Percentiles rank a stretch among this genome's conserved stretches.
Evolutionary conservation across 345 rosid genomes (phyloP).

Genomic region (Euphorbia pulcherrima): DNA sequence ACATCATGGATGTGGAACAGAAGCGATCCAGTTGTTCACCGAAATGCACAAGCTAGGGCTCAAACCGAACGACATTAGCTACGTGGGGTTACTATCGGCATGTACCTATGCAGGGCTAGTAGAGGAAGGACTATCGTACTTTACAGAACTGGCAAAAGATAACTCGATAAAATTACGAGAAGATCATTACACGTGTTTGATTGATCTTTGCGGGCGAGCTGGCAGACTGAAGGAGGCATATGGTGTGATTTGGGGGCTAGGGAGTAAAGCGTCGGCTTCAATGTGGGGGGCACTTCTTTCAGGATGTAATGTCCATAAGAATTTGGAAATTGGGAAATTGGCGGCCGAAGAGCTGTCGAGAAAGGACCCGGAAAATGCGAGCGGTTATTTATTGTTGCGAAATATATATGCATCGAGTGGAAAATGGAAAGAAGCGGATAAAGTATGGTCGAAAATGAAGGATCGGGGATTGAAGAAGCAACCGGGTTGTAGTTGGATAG

Average conservation of each 20-base stretch:
- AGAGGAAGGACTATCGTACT: conserved; percentile 54
- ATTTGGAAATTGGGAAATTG: conserved; percentile 42
- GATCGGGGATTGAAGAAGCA: conserved; percentile 61
- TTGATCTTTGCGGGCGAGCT: conserved; percentile 66
- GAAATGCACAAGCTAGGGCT: conserved; percentile 50
- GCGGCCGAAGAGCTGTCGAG: conserved; percentile 48
- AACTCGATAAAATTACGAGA: conserved; percentile 42
- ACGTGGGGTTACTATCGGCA: conserved; percentile 59
- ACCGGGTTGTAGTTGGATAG: conserved; percentile 79
- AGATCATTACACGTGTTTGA: conserved; percentile 64
- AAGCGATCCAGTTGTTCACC: conserved; percentile 51
- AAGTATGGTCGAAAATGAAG: conserved; percentile 54
- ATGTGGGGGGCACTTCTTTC: conserved; percentile 66
- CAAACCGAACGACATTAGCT: conserved; percentile 56
- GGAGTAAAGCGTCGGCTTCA: conserved; percentile 35
- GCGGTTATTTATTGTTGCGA: conserved; percentile 47
- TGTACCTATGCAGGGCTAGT: conserved; percentile 74
- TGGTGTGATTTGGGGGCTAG: conserved; percentile 32
- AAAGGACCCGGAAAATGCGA: conserved; percentile 52
- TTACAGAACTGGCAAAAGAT: conserved; percentile 46
- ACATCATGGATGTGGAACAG: conserved; percentile 64
- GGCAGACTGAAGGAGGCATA: conserved; percentile 57
- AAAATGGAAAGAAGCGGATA: conserved; percentile 49
- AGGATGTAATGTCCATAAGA: conserved; percentile 52
- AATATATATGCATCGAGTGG: conserved; percentile 55